phyloP scores from a whole-genome alignment of 192 early-diverging fungal species.

The Mortierella claussenii region DNA sequence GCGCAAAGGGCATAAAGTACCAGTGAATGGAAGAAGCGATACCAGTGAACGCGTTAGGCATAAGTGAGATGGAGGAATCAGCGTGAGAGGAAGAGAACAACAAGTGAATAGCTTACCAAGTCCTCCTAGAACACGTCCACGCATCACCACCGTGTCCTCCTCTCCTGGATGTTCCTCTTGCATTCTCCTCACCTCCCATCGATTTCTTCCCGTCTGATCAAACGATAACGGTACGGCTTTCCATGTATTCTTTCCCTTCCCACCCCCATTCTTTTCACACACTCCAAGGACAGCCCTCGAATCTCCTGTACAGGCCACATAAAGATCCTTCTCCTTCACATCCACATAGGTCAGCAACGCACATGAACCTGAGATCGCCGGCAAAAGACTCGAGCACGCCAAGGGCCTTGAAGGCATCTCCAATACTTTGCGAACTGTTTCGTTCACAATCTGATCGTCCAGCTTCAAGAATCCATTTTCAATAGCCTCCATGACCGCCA shows the following conservation, averaged over 20 bases:
- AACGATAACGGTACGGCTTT: constrained; percentile 67
- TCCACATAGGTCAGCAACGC: constrained; percentile 66
- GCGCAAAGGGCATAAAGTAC: neutral
- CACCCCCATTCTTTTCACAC: constrained; percentile 16
- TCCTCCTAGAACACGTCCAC: constrained; percentile 71
- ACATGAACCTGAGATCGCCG: constrained; percentile 62
- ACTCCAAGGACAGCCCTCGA: constrained; percentile 62
- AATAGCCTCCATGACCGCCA: constrained; percentile 54
- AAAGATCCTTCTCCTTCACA: constrained; percentile 55
- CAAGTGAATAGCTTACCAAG: constrained; percentile 20
- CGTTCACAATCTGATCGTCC: constrained; percentile 61
- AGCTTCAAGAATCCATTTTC: constrained; percentile 58
- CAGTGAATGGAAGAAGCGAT: neutral
- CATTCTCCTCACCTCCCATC: constrained; percentile 63
- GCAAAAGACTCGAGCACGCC: constrained; percentile 47
- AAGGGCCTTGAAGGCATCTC: constrained; percentile 46
- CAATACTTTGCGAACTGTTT: constrained; percentile 51
- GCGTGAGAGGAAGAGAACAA: neutral
- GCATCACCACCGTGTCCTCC: constrained; percentile 63
- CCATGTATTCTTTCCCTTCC: constrained; percentile 42
- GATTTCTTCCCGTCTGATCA: constrained; percentile 73
- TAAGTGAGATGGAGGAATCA: too few relatives aligned
- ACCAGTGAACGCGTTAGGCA: neutral
- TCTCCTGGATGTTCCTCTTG: constrained; percentile 80
- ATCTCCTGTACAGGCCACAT: constrained; percentile 65